Evolutionary conservation across 805 yeast genomes (phyloP), one percentile per base, ranked within the genome.

Genomic region (Osmozyma mogii): DNA sequence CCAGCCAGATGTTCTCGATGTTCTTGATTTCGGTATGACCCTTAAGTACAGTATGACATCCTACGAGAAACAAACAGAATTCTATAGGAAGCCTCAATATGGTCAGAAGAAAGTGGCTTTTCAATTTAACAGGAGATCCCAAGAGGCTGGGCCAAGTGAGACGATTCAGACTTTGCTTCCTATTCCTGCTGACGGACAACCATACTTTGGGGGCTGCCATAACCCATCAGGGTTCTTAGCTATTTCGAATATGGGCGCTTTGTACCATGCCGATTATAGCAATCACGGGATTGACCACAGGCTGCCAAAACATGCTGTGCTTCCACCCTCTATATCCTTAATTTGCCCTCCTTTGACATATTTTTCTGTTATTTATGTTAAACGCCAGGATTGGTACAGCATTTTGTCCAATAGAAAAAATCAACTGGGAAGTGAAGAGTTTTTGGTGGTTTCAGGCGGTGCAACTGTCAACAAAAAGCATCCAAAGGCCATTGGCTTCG

Each of bases 291-390:
- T 21, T 29, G 42, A 40, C 41, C 18, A 38, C 39, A 26, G 31
- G 41, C 14, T 32, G 45, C 24, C 27, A 41, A 5, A 52, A 52
- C 35, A 29, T 56, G 23, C 53, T 1, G 47, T 73, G n/a, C 69
- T 92, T 28, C 96, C 98, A 3, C 81, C 94, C 8, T 72, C 87
- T 2, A 46, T 92, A 15, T 70, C 84, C 4, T 78, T 89, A 79
- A 58, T 84, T 10, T 75, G 82, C 36, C 92, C 96, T 0, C 73
- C 72, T 8, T 72, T 78, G 6, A 72, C 84, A 0, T 64, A 58
- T 23, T 61, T 81, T 0, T 45, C 59, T 0, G 75, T 84, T 1
- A 32, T 61, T 28, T 41, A 38, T 30, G 76, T 80, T 5, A 76
- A 77, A 4, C 63, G 77, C 23, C 70, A 69, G 24, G 74, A 78